Evolutionary conservation across 306 rosid species (phyloP), one percentile per base, ranked within the genome.

Genomic region (Dalbergia cultrata): DNA sequence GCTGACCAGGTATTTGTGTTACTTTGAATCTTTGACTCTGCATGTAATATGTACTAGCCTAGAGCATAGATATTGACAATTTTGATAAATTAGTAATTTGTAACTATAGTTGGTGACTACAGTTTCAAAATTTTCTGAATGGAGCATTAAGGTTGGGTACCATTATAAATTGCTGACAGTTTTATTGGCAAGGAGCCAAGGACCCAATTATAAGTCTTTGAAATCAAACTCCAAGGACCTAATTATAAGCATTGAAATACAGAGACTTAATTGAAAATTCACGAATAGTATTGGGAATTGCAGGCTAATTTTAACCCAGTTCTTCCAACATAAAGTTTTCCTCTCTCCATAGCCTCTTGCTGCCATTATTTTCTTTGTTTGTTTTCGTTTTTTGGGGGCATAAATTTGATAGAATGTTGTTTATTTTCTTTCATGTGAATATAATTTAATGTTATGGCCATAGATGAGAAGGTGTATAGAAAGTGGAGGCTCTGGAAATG

Each of bases 391-490:
- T 67, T 14, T 70, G 47, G 18, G 4, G 22, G 69, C 57, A 57
- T 53, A n/a, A 10, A 2, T 68, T 67, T 70, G 73, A 56, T 67
- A 21, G 67, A 10, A n/a, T 56, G 14, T 41, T 43, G 10, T 74
- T 59, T 60, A 59, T 43, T 59, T 47, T 59, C 14, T 22, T 13
- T 60, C 33, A 16, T 43, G 45, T 41, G 59, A 59, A 22, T 31
- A 56, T 81, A 45, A 21, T 50, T 72, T 39, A 35, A 21, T 26
- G 68, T 57, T 35, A 44, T 79, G 66, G 60, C 62, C 74, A 66
- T 80, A 90, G 97, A 89, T 86, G 96, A 89, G 90, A 80, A 88
- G 69, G 72, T 89, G 87, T 84, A 78, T 88, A 65, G 94, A 87
- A 63, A 85, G 85, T 76, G 80, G 80, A 13, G 85, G 81, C 58